A percentile compares a stretch with the other conserved stretches of the same genome.
Evolutionary conservation across 1,284 basidiomycete species (phyloP).

Genomic region (Leccinum subatratum): DNA sequence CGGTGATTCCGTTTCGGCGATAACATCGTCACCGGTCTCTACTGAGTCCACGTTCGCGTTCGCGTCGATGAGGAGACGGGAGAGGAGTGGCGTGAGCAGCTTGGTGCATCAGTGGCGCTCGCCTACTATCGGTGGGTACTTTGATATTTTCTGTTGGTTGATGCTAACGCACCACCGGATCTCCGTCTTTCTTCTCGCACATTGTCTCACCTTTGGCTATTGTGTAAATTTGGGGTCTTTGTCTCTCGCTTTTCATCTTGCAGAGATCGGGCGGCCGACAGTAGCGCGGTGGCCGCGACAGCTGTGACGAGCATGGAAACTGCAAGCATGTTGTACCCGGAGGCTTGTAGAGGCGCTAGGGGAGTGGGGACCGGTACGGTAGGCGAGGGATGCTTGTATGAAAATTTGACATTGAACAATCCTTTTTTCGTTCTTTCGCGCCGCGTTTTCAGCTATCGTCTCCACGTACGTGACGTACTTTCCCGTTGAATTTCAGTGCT

Average conservation of each 20-base stretch:
- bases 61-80: conserved; percentile 7
- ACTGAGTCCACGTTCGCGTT: not conserved
- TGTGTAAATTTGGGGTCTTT: not conserved
- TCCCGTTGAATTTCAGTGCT: no score
- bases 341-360: no score
- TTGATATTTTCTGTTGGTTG: not conserved
- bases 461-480: no score
- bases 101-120: conserved; percentile 48
- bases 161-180: not conserved
- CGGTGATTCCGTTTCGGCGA: not conserved
- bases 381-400: no score
- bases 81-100: conserved; percentile 35
- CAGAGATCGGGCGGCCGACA: conserved; percentile 21
- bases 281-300: conserved; percentile 8
- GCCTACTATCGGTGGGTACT: conserved; percentile 46
- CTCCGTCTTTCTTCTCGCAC: not conserved
- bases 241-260: not conserved
- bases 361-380: no score
- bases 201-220: not conserved
- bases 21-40: not conserved
- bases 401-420: no score
- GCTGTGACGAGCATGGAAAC: conserved; percentile 1
- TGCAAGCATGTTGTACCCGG: no score
- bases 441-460: no score
- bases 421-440: no score